Conservation (phyloP, 163 green algal species). For the Chlorella variabilis region DNA sequence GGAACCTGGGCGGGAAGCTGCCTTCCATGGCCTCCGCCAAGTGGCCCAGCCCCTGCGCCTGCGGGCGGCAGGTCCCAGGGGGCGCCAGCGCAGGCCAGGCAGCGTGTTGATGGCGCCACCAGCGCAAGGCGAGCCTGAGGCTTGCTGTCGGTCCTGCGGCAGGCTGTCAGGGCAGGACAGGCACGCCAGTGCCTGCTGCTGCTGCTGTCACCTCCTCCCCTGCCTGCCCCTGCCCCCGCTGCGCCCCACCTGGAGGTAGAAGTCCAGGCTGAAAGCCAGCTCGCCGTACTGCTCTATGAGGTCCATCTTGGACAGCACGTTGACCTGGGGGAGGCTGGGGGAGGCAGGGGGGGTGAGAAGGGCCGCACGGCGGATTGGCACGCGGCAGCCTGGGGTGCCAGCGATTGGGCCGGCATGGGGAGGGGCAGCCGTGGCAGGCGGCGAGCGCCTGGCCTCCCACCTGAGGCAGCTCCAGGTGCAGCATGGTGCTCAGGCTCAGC, state of each 20-base stretch:
- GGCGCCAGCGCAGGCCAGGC: no score
- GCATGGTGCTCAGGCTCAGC: conserved; percentile 91
- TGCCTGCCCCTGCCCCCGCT: no score
- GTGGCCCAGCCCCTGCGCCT: conserved; percentile 80
- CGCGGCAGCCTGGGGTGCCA: no score
- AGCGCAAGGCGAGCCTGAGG: no score
- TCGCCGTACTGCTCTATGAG: conserved; percentile 88
- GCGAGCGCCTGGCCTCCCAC: no score
- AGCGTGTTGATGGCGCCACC: no score
- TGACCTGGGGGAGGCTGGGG: conserved; percentile 61
- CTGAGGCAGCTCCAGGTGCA: conserved; percentile 97
- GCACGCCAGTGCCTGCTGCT: not conserved
- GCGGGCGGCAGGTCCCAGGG: not conserved
- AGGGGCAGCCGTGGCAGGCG: no score
- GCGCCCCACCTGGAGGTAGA: conserved; percentile 82
- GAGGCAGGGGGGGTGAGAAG: not conserved
- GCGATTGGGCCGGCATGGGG: no score
- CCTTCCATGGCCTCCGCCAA: conserved; percentile 73
- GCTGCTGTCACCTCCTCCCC: no score
- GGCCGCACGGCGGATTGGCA: no score
- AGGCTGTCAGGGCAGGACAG: no score
- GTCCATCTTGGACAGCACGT: conserved; percentile 95
- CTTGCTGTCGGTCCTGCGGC: no score
- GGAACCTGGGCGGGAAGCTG: conserved; percentile 21
- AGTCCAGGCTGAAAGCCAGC: conserved; percentile 91